phyloP scores from a whole-genome alignment of 2,329 filamentous ascomycete genomes.

The Samsoniella hepiali region DNA sequence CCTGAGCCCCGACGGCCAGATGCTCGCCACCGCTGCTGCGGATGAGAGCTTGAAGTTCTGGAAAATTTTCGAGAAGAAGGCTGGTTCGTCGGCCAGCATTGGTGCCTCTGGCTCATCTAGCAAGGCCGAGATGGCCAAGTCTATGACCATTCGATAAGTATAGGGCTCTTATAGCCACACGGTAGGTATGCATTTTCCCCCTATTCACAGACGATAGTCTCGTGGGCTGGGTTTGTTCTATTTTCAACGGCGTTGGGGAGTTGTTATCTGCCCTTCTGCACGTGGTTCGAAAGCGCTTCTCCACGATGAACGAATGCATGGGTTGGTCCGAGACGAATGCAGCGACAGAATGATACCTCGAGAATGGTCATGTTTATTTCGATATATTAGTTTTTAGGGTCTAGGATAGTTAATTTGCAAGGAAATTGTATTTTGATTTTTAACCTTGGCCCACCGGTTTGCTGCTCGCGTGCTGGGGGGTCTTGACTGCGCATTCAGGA shows the following conservation, averaged over 20 bases:
- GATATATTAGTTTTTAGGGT: slow-evolving; percentile 17
- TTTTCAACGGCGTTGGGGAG: slow-evolving; percentile 52
- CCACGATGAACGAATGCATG: slow-evolving; percentile 36
- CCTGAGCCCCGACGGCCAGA: slow-evolving; percentile 95
- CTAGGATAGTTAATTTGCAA: slow-evolving; percentile 17
- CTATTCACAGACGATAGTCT: slow-evolving; percentile 38
- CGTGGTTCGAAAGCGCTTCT: slow-evolving; percentile 51
- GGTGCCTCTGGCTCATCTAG: slow-evolving; percentile 64
- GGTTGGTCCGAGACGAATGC: slow-evolving; percentile 27
- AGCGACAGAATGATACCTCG: slow-evolving; percentile 10
- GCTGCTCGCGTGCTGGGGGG: no score
- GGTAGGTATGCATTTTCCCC: slow-evolving; percentile 46
- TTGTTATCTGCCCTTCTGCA: slow-evolving; percentile 38
- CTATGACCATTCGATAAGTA: slow-evolving; percentile 84
- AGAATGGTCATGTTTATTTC: slow-evolving; percentile 14
- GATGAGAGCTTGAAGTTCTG: slow-evolving; percentile 99
- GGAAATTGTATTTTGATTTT: slow-evolving; percentile 12
- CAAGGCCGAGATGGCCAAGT: slow-evolving; percentile 86
- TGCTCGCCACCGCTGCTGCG: slow-evolving; percentile 91
- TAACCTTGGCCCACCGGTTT: not conserved
- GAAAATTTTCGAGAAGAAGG: slow-evolving; percentile 99
- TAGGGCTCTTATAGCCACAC: slow-evolving; percentile 27
- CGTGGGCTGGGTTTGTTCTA: slow-evolving; percentile 37
- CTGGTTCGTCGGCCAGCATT: slow-evolving; percentile 65
- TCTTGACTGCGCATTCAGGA: no score